These are phyloP conservation scores for Aspergillus tubingensis DNA, from an alignment of 2,329 filamentous ascomycete genomes.

Conservation along the genomic window DNA sequence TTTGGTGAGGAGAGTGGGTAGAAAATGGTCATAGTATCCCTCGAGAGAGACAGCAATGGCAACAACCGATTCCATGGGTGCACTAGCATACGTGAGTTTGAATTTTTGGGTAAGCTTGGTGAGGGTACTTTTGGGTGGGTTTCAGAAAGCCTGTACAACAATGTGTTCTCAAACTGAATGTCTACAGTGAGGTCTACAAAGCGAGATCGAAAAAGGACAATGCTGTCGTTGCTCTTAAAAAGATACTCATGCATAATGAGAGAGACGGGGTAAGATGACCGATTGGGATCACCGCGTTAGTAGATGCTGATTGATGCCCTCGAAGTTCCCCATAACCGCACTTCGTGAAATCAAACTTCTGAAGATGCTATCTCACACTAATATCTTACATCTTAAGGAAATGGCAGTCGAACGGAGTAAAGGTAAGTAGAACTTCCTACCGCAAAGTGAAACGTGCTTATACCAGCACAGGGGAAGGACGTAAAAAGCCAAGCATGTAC, in stretches of 20 bases:
- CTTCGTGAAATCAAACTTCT: conserved; percentile 96
- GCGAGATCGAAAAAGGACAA: conserved; percentile 75
- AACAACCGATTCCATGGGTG: conserved; percentile 75
- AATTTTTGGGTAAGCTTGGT: conserved; percentile 63
- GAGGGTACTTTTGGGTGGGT: conserved; percentile 90
- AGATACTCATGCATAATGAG: conserved; percentile 99
- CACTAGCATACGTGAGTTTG: conserved; percentile 56
- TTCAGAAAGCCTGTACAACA: background rate
- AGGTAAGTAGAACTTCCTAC: conserved; percentile 46
- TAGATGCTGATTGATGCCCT: conserved; percentile 19
- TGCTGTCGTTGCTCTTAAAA: conserved; percentile 83
- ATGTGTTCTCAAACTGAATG: conserved; percentile 14
- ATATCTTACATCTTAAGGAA: conserved; percentile 84
- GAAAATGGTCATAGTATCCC: conserved; percentile 41
- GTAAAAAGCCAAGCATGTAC: conserved; percentile 81
- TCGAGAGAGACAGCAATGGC: conserved; percentile 51
- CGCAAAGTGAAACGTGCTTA: conserved; percentile 19
- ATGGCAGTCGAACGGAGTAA: conserved; percentile 86
- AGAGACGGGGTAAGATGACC: conserved; percentile 75
- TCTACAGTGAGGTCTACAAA: conserved; percentile 79
- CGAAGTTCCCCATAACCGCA: conserved; percentile 91
- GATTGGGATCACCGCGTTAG: background rate
- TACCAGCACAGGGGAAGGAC: conserved; percentile 64
- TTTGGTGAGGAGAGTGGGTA: background rate
- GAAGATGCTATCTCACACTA: conserved; percentile 89